Conservation (phyloP, 768 basidiomycete species). For the Auricularia sp. region DNA sequence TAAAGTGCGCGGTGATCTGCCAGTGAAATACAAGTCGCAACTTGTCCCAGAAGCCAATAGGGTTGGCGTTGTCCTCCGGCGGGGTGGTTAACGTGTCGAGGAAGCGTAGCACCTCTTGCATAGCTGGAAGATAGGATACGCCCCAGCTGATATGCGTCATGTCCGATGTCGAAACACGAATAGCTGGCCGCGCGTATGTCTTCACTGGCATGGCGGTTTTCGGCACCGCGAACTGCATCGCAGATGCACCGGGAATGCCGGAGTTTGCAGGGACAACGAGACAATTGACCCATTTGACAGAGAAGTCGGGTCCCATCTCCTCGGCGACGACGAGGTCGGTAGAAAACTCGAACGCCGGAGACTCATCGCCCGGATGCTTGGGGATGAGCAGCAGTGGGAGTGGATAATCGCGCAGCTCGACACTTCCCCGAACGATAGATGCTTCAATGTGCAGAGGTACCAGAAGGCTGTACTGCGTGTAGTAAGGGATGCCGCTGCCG, state of each 20-base stretch:
- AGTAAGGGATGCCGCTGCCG: slow-evolving; percentile 56
- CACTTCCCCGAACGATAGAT: slow-evolving; percentile 46
- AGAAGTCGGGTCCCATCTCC: slow-evolving; percentile 61
- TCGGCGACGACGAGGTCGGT: slow-evolving; percentile 79
- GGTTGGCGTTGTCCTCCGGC: slow-evolving; percentile 70
- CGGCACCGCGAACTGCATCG: slow-evolving; percentile 55
- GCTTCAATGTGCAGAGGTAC: slow-evolving; percentile 74
- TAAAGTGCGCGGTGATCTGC: slow-evolving; percentile 57
- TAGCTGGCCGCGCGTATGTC: slow-evolving; percentile 68
- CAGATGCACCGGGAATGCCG: slow-evolving; percentile 38
- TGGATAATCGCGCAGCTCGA: slow-evolving; percentile 78
- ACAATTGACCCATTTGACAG: slow-evolving; percentile 64
- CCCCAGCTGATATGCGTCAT: slow-evolving; percentile 81
- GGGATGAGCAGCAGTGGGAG: slow-evolving; percentile 74
- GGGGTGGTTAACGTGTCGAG: slow-evolving; percentile 72
- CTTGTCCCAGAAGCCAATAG: slow-evolving; percentile 94
- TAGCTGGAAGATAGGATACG: slow-evolving; percentile 74
- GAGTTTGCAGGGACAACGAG: slow-evolving; percentile 48
- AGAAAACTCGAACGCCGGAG: slow-evolving; percentile 51
- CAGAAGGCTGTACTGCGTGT: slow-evolving; percentile 67
- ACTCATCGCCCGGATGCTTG: slow-evolving; percentile 25
- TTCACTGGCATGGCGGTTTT: slow-evolving; percentile 96
- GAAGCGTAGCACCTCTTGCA: slow-evolving; percentile 77
- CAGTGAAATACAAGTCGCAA: slow-evolving; percentile 77
- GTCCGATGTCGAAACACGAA: slow-evolving; percentile 53